A percentile compares a stretch with the other conserved stretches of the same genome.
Conservation (phyloP, 257 asterid genomes). For the Leptodermis oblonga region DNA sequence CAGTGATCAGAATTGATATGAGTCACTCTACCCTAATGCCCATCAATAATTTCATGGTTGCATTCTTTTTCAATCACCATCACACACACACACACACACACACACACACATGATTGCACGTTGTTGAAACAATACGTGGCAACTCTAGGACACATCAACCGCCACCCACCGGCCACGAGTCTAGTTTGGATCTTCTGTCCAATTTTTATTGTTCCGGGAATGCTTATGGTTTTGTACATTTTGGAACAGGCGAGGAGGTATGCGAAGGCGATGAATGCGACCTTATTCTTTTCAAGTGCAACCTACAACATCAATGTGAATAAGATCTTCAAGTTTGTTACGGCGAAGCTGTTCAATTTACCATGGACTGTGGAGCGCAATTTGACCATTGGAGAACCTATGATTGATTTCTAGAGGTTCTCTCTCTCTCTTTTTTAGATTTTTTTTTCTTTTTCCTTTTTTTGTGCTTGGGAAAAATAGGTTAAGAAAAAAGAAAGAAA, state of each 20-base stretch:
- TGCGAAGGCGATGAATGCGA: conserved; percentile 73
- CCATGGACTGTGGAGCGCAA: conserved; percentile 78
- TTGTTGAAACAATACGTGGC: neutral
- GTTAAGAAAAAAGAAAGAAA: neutral
- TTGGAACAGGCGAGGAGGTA: conserved; percentile 64
- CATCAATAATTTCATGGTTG: neutral
- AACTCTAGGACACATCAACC: too few relatives aligned
- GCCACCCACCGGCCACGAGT: too few relatives aligned
- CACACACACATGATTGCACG: neutral
- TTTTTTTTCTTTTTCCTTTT: neutral
- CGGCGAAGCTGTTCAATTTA: conserved; percentile 76
- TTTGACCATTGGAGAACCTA: conserved; percentile 85
- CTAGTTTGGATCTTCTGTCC: too few relatives aligned
- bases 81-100: neutral
- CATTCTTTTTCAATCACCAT: neutral
- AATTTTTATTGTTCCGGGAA: neutral
- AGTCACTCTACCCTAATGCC: neutral
- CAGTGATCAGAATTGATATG: neutral
- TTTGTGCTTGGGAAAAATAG: neutral
- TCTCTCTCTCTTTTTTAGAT: neutral
- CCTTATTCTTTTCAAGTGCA: conserved; percentile 83
- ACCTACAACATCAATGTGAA: conserved; percentile 83
- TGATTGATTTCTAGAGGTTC: conserved; percentile 61
- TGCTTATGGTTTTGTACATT: neutral
- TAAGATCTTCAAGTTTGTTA: conserved; percentile 78